phyloP scores from a whole-genome alignment of 2,329 filamentous ascomycete genomes.

The Alternaria longipes region DNA sequence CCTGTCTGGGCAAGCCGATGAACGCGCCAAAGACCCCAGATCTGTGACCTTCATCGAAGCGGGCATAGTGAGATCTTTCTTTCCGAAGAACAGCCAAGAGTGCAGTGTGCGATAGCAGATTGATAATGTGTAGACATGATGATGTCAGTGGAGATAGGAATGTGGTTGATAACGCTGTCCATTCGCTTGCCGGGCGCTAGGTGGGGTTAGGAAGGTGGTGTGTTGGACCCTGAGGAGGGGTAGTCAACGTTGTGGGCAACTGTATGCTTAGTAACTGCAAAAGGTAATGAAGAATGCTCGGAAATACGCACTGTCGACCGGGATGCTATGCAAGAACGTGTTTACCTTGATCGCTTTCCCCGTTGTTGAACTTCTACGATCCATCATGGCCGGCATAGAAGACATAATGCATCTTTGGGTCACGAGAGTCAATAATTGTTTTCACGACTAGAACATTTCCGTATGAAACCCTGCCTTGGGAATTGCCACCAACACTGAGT shows the following conservation, averaged over 20 bases:
- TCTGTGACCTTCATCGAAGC: conserved; percentile 3
- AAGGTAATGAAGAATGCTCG: not conserved
- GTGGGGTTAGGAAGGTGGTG: conserved; percentile 19
- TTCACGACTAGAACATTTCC: not conserved
- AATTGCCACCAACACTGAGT: not conserved
- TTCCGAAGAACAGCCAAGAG: not conserved
- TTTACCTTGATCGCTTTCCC: not conserved
- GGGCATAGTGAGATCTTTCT: conserved; percentile 2
- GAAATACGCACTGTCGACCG: not conserved
- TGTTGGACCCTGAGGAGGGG: conserved; percentile 7
- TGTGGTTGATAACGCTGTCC: conserved; percentile 4
- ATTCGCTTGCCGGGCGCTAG: conserved; percentile 12
- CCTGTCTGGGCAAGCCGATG: conserved; percentile 9
- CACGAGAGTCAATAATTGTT: not conserved
- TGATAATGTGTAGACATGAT: not conserved
- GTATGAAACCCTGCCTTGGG: not conserved
- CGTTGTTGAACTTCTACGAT: not conserved
- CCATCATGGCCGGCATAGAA: not conserved
- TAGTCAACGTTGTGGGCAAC: not conserved
- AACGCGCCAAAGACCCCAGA: not conserved
- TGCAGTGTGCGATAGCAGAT: not conserved
- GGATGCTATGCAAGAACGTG: not conserved
- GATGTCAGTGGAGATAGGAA: conserved; percentile 15
- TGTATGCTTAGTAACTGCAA: conserved; percentile 1
- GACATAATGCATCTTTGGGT: not conserved